Evolutionary conservation across 1,284 basidiomycete species (phyloP), one percentile per base, ranked within the genome.

Genomic region (Phellopilus nigrolimitatus): DNA sequence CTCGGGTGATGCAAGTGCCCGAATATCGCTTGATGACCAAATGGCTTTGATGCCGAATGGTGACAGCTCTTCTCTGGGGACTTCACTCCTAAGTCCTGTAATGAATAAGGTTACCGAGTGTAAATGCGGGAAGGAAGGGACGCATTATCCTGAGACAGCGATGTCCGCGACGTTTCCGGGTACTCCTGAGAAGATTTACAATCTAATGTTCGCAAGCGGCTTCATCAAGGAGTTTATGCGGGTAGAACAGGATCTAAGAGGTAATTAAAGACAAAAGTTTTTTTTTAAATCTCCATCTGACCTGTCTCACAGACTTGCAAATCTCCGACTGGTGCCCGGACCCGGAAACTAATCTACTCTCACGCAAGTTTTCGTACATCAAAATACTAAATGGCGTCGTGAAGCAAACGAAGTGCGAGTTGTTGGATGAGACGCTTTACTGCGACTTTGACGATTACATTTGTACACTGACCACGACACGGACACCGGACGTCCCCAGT

Each of bases 141-240:
- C 75, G 57, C 95, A 98, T 67, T 87, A 80, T 57, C 60, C 71
- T 1, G 89, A 94, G 63, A 71, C 75, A 3, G 88, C 87, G 7
- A 71, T 97, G 70, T 89, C 95, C 58, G 75, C 77, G 2, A 75
- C 85, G 0, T 76, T 97, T 48, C 91, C 93, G 8, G 91, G 91
- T 24, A 88, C 92, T 0, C 95, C 95, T 1, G 95, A 97, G 62
- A 90, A 91, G 71, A 88, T 98, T 42, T 92, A 97, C 71, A 95
- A 95, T 63, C 73, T 99, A 59, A 91, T 99, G 73, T 98, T 98
- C 66, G 86, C 92, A 47, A 94, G 91, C 67, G 93, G 88, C 25
- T 99, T 98, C 72, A 89, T 95, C 65, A 95, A 94, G 66, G 86
- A 90, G 28, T 99, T 99, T 67, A 84, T 95, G 84, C 74, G 76